Conservation (phyloP, 1,284 basidiomycete species). For the Spongispora temasekensis region DNA sequence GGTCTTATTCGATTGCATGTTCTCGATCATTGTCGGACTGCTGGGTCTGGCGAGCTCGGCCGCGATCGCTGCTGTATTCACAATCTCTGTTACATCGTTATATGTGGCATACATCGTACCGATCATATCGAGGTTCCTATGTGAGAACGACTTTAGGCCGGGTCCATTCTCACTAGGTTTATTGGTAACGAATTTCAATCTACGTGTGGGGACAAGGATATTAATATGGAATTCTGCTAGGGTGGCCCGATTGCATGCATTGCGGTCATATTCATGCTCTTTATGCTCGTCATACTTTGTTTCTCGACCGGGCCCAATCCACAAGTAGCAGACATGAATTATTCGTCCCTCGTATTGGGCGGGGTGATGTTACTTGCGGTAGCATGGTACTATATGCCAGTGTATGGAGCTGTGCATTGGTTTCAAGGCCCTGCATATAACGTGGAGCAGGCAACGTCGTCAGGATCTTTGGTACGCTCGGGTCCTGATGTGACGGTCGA, state of each 20-base stretch:
- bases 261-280: background rate
- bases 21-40: conserved; percentile 27
- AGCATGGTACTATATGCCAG: background rate
- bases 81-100: background rate
- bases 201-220: background rate
- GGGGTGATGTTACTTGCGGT: background rate
- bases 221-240: background rate
- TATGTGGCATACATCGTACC: background rate
- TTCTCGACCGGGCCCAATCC: background rate
- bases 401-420: background rate
- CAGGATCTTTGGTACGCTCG: background rate
- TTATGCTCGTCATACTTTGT: too few species aligned
- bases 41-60: background rate
- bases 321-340: background rate
- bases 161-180: background rate
- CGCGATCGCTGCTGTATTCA: background rate
- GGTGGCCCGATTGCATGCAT: background rate
- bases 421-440: background rate
- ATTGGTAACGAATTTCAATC: background rate
- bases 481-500: background rate
- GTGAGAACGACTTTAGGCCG: background rate
- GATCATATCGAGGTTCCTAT: background rate
- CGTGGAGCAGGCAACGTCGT: background rate
- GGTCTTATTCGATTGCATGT: conserved; percentile 29
- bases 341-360: background rate